Conservation (phyloP, 306 rosid genomes). For the Inga oerstediana region DNA sequence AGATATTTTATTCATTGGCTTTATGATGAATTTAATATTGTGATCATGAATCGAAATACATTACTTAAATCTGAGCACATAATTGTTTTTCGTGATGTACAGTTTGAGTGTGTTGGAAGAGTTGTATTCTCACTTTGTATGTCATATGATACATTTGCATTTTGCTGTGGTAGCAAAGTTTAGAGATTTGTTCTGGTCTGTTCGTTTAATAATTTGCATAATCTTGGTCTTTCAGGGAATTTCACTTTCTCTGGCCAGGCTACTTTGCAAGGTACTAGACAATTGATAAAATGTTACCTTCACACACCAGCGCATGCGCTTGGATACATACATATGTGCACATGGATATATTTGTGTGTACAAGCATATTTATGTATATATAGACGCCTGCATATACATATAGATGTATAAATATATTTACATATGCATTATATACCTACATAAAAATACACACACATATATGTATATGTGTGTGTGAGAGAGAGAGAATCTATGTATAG, state of each 20-base stretch:
- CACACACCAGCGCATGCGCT: not conserved
- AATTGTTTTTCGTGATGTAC: not conserved
- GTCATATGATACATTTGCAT: not conserved
- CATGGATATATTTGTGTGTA: not conserved
- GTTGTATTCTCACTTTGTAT: not conserved
- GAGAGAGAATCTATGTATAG: not conserved
- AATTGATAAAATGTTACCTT: conserved; percentile 4
- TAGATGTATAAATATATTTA: not conserved
- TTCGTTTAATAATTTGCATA: not conserved
- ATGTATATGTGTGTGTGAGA: not conserved
- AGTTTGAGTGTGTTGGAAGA: not conserved
- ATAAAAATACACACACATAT: too few relatives aligned
- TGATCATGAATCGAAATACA: not conserved
- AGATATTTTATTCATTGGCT: not conserved
- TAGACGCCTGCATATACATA: not conserved
- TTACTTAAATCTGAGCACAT: not conserved
- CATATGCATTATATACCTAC: not conserved
- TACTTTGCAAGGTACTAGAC: conserved; percentile 50
- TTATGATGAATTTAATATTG: not conserved
- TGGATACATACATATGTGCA: not conserved
- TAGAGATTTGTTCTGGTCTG: not conserved
- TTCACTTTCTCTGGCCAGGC: conserved; percentile 51
- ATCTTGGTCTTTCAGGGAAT: conserved; percentile 38
- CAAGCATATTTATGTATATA: too few relatives aligned
- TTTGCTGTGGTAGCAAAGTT: not conserved